phyloP scores from a whole-genome alignment of 495 filamentous ascomycete genomes.

The Glonium stellatum region DNA sequence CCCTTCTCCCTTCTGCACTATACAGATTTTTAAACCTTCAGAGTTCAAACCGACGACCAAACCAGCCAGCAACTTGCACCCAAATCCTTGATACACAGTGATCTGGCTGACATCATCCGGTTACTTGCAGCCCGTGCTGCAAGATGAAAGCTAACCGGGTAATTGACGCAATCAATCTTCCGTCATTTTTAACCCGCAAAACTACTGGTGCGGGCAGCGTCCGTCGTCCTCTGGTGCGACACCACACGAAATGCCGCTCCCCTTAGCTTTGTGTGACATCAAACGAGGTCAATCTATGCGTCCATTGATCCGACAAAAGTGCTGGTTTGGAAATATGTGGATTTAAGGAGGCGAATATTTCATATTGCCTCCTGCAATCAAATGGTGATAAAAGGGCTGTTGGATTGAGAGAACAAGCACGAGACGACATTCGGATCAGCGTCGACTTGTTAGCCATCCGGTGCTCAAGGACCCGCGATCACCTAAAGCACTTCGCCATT shows the following conservation, averaged over 20 bases:
- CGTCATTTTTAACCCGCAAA: neutral
- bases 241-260: neutral
- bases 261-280: neutral
- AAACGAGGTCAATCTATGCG: too few species aligned
- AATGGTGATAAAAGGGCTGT: neutral
- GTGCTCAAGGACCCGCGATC: slow-evolving; percentile 82
- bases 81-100: neutral
- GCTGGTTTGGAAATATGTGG: too few species aligned
- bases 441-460: slow-evolving; percentile 66
- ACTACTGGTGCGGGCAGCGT: neutral
- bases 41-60: neutral
- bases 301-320: too few species aligned
- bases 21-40: neutral
- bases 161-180: slow-evolving; percentile 1
- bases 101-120: neutral
- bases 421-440: slow-evolving; percentile 29
- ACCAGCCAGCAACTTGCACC: neutral
- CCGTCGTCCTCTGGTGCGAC: neutral
- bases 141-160: slow-evolving; percentile 1
- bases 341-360: too few species aligned
- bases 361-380: neutral
- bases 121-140: neutral
- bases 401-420: neutral
- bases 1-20: neutral
- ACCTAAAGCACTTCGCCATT: slow-evolving; percentile 86